phyloP scores from a whole-genome alignment of 441 rosid species.

The Melastoma candidum region DNA sequence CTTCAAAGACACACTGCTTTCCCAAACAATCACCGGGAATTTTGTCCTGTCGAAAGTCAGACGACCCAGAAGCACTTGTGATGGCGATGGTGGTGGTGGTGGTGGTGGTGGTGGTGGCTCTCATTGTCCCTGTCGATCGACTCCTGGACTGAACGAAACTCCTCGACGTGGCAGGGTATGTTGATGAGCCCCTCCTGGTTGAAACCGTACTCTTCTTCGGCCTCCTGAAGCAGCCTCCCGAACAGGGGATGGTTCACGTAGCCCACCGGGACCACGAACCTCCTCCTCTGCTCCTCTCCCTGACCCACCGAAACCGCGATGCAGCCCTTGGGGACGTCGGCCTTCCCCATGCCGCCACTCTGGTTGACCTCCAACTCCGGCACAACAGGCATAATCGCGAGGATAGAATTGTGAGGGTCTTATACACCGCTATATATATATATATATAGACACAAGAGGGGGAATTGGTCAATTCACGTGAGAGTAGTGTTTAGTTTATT shows the following conservation, averaged over 20 bases:
- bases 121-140: constrained; percentile 47
- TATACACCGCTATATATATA: too few species aligned
- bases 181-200: constrained; percentile 84
- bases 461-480: too few species aligned
- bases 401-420: too few species aligned
- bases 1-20: not conserved
- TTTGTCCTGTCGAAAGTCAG: constrained; percentile 18
- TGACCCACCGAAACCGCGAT: constrained; percentile 80
- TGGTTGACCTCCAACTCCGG: too few species aligned
- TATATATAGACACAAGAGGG: too few species aligned
- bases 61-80: constrained; percentile 63
- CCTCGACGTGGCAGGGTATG: constrained; percentile 80
- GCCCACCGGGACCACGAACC: constrained; percentile 67
- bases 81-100: constrained; percentile 32
- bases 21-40: constrained; percentile 20
- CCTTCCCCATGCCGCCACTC: constrained; percentile 2
- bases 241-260: constrained; percentile 89
- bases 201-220: constrained; percentile 87
- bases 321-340: constrained; percentile 78
- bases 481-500: too few species aligned
- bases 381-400: too few species aligned
- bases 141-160: constrained; percentile 65
- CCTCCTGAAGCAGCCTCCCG: constrained; percentile 67
- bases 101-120: constrained; percentile 19
- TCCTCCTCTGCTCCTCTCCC: constrained; percentile 59